Base-by-base conservation (phyloP, 139 green algal species). In the Asterochloris erici region DNA sequence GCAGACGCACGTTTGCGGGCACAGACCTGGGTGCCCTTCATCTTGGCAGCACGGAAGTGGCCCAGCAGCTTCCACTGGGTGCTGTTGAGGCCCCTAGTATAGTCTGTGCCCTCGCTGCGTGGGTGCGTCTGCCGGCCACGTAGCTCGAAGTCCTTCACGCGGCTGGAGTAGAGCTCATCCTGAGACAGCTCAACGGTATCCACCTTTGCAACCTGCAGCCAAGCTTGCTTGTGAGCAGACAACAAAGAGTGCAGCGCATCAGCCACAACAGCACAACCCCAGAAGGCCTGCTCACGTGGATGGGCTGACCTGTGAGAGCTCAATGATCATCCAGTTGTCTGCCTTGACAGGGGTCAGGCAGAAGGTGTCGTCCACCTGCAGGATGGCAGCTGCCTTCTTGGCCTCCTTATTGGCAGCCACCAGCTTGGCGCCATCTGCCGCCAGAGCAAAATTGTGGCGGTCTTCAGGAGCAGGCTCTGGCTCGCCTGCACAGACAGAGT, bases 291-390 rank as follows among this genome's bases (percentile, higher is more conserved):
- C 38, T 54, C 38, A 54, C 6, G 38, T 54, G 38, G 38, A 24
- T 70, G 12, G 19, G 28, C 84, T 83, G 21, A 96, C 90, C 84
- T 96, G 91, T 27, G 86, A 92, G 21, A 98, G 90, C 87, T 98
- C 94, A 11, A 98, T 82, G 12, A 96, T 88, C 15, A 96, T 81
- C 93, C 93, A 98, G 81, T 97, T 95, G 82, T 90, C 83, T 0
- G 87, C 90, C 15, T 81, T 84, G 83, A 94, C 97, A 26, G 94
- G 86, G 78, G 95, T 97, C 82, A 91, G 93, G 85, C 96, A 88
- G 81, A 95, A 98, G 0, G 92, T 95, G 86, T 98, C 94, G 77
- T 97, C 93, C 24, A 85, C 86, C 74, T 98, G 94, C 79, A 98
- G 92, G 1, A 94, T 73, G 4, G 90, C 88, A 21, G 88, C 87